Conservation (phyloP, 768 basidiomycete species). For the Coprinellus micaceus region DNA sequence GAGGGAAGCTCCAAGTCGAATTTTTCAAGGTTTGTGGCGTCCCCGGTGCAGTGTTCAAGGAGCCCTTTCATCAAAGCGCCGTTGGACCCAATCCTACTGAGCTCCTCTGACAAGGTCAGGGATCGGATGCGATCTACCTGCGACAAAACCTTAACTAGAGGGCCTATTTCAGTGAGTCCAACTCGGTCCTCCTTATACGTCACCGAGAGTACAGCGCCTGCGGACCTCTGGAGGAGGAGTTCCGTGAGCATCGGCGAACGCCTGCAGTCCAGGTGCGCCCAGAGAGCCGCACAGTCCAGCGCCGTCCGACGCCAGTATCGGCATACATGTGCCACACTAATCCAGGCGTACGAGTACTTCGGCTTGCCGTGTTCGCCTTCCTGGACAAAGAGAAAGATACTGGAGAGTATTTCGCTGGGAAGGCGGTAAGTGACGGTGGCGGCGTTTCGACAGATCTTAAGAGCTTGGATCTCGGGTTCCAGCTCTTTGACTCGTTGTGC, state of each 20-base stretch:
- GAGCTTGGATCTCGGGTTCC: neutral
- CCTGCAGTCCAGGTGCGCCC: neutral
- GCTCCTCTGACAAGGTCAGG: too few species aligned
- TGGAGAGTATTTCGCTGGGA: neutral
- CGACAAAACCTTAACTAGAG: too few species aligned
- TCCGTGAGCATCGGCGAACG: neutral
- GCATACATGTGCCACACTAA: neutral
- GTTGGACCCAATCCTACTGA: too few species aligned
- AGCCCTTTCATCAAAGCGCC: too few species aligned
- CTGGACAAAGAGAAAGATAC: neutral
- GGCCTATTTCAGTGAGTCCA: too few species aligned
- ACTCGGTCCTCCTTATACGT: too few species aligned
- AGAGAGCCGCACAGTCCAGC: neutral
- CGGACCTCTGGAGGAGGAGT: neutral
- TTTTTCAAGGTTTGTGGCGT: too few species aligned
- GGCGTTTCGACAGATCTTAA: neutral
- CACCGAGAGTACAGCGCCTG: neutral
- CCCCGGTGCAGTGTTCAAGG: too few species aligned
- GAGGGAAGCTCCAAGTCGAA: too few species aligned
- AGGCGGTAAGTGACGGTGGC: neutral
- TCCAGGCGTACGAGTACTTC: neutral
- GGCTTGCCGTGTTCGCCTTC: neutral
- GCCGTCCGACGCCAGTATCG: neutral
- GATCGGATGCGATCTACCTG: too few species aligned
- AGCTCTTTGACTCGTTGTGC: neutral